phyloP scores from a whole-genome alignment of 163 green algal species.

The Scenedesmus sp. region DNA sequence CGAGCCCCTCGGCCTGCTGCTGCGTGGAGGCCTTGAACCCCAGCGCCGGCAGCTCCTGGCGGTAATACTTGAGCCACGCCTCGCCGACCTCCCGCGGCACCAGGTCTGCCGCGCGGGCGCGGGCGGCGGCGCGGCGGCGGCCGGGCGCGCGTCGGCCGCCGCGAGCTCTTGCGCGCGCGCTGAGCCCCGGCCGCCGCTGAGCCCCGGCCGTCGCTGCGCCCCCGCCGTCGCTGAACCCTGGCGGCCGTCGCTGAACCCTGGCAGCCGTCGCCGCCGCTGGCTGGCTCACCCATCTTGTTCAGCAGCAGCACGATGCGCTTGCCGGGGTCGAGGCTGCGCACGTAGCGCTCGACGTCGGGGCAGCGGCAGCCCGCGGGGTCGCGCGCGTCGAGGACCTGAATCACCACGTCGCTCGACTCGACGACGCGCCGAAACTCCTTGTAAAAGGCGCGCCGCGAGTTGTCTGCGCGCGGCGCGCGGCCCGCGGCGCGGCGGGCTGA shows the following conservation, averaged over 20 bases:
- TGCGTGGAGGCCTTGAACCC: constrained; percentile 98
- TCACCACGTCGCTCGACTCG: constrained; percentile 92
- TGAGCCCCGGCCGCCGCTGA: no score
- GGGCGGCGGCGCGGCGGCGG: no score
- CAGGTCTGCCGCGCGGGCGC: constrained; percentile 83
- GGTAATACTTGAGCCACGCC: constrained; percentile 94
- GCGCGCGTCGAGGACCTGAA: constrained; percentile 96
- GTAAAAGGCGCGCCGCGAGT: constrained; percentile 90
- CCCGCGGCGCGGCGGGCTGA: no score
- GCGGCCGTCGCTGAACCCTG: no score
- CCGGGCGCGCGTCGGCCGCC: no score
- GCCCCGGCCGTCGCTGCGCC: no score
- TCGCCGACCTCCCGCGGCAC: constrained; percentile 90
- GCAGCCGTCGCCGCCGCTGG: no score
- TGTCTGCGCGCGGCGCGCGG: no score
- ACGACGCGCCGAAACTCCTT: constrained; percentile 96
- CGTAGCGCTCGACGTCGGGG: constrained; percentile 91
- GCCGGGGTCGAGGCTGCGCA: constrained; percentile 77
- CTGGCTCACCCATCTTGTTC: constrained; percentile 98
- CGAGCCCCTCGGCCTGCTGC: constrained; percentile 75
- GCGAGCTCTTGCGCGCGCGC: no score
- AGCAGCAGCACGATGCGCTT: constrained; percentile 97
- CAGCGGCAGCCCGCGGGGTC: constrained; percentile 95
- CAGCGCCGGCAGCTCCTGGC: constrained; percentile 93
- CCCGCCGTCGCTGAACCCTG: no score